These are phyloP conservation scores for Monoraphidium neglectum DNA, from an alignment of 139 green algal species.

Conservation along the genomic window DNA sequence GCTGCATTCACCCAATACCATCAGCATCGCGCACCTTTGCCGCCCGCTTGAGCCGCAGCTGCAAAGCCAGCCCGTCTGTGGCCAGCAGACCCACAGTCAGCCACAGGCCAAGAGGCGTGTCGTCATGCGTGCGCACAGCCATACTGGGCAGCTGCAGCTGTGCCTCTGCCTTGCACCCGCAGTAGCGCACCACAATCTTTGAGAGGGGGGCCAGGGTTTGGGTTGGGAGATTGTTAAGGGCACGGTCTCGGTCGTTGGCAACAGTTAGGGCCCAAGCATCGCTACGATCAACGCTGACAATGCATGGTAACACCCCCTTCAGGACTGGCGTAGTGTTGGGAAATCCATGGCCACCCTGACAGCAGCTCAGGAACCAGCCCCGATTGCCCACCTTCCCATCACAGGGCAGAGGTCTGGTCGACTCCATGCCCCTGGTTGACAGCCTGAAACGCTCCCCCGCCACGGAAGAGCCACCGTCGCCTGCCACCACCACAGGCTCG, in stretches of 20 bases:
- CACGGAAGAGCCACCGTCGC: not conserved
- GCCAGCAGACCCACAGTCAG: conserved; percentile 63
- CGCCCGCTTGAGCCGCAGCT: conserved; percentile 60
- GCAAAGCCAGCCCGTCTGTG: conserved; percentile 46
- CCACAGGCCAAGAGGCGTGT: conserved; percentile 40
- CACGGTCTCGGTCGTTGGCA: too few relatives aligned
- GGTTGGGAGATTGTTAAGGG: too few relatives aligned
- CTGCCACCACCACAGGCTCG: conserved; percentile 26
- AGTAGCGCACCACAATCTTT: conserved; percentile 27
- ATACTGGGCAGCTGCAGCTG: conserved; percentile 56
- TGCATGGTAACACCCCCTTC: too few relatives aligned
- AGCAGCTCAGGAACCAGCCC: too few relatives aligned
- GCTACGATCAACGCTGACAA: too few relatives aligned
- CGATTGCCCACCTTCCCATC: conserved; percentile 28
- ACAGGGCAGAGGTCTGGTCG: conserved; percentile 1
- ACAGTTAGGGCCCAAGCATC: too few relatives aligned
- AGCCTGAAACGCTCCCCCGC: conserved; percentile 13
- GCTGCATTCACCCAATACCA: not conserved
- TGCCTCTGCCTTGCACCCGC: conserved; percentile 40
- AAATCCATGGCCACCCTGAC: too few relatives aligned
- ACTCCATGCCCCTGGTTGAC: not conserved
- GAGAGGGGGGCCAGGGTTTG: too few relatives aligned
- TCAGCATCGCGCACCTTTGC: conserved; percentile 24
- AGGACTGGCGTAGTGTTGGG: too few relatives aligned
- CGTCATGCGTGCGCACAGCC: conserved; percentile 17